phyloP scores from a whole-genome alignment of 129 eudicot species.

The Lactuca saligna region DNA sequence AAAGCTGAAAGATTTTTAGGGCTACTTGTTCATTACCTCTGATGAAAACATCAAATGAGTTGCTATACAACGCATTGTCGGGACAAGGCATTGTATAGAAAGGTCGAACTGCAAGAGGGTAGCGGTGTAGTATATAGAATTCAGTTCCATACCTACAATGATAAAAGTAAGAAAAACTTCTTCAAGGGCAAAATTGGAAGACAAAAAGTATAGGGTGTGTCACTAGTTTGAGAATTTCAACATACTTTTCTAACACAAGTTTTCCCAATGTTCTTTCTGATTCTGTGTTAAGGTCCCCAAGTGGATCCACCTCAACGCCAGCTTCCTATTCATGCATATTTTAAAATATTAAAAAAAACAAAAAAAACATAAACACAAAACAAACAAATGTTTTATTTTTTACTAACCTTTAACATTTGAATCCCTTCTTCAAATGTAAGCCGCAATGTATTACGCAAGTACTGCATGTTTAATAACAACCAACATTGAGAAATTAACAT shows the following conservation, averaged over 20 bases:
- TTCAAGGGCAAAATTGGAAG: constrained; percentile 3
- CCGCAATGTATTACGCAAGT: constrained; percentile 60
- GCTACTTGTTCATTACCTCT: constrained; percentile 40
- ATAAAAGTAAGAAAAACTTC: neutral
- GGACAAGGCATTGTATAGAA: constrained; percentile 95
- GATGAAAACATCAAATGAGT: constrained; percentile 89
- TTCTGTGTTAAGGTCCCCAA: constrained; percentile 94
- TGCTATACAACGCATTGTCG: constrained; percentile 60
- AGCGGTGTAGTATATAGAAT: constrained; percentile 85
- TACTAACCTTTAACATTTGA: constrained; percentile 79
- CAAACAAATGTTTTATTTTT: neutral
- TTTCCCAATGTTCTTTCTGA: constrained; percentile 74
- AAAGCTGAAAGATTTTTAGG: neutral
- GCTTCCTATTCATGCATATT: constrained; percentile 59
- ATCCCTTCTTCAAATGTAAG: constrained; percentile 88
- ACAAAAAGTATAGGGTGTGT: neutral
- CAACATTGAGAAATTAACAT: neutral
- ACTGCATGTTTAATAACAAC: constrained; percentile 52
- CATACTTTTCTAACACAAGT: constrained; percentile 76
- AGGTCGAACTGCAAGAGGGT: constrained; percentile 82
- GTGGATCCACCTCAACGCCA: constrained; percentile 84
- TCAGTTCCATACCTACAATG: constrained; percentile 71
- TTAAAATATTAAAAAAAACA: neutral
- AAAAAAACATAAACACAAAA: neutral
- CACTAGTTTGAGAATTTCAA: neutral